Evolutionary conservation across 2,329 filamentous ascomycete species (phyloP).

Genomic region (Aurifilum marmelostoma): DNA sequence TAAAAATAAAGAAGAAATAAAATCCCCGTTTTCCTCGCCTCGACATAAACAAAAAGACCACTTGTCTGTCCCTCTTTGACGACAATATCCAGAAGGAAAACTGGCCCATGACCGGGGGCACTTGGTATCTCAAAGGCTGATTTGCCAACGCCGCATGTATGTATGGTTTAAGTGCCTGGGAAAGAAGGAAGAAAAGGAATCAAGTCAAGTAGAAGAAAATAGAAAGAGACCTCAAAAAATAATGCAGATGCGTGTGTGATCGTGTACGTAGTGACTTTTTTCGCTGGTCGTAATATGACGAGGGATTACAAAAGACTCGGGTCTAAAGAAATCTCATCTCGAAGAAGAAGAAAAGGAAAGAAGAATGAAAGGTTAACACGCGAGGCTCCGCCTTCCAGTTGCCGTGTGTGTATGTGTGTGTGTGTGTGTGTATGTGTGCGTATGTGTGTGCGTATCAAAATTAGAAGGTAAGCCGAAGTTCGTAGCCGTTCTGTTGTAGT

Average conservation of each 20-base stretch:
- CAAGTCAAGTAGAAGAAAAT: background rate
- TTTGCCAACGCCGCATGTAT: conserved; percentile 31
- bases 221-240: conserved; percentile 8
- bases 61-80: conserved; percentile 8
- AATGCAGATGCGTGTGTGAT: conserved; percentile 25
- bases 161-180: conserved; percentile 6
- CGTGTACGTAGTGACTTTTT: conserved; percentile 15
- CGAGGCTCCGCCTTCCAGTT: background rate
- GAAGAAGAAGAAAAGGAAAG: conserved; percentile 1
- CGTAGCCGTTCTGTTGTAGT: conserved; percentile 41
- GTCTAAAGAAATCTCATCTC: conserved; percentile 12
- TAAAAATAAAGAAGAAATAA: background rate
- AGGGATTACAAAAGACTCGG: conserved; percentile 21
- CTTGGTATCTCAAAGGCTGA: conserved; percentile 35
- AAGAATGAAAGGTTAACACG: background rate
- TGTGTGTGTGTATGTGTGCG: conserved; percentile 12
- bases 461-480: conserved; percentile 54
- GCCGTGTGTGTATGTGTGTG: conserved; percentile 15
- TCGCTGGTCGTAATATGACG: conserved; percentile 15
- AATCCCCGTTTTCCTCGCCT: background rate
- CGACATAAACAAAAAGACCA: conserved; percentile 3
- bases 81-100: conserved; percentile 22
- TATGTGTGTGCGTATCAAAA: background rate
- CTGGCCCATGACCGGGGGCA: conserved; percentile 27
- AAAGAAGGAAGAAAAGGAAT: conserved; percentile 4